Evolutionary conservation across 2,329 filamentous ascomycete species (phyloP), one percentile per base, ranked within the genome.

Genomic region (Fusarium sp.): DNA sequence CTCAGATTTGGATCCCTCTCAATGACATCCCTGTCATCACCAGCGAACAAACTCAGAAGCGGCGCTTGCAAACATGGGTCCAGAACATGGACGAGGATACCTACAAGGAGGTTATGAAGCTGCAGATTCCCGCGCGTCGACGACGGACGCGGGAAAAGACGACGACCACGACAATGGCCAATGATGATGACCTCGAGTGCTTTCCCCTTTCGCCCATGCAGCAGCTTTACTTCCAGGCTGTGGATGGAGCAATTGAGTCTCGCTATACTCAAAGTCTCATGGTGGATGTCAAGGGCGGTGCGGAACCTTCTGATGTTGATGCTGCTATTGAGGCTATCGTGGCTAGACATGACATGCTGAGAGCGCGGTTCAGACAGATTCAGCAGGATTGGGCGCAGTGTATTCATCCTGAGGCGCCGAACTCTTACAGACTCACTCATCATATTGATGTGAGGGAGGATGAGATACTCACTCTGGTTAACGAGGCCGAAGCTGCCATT

Each of bases 201-300:
- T 87, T 86, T 65, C 81, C 82, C 11, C 78, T 87, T 11, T 84
- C 85, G 1, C 82, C 85, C 5, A 87, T 87, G 82, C 86, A 88
- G 74, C 82, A 84, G 56, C 77, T 88, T 6, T 86, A 85, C 70
- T 86, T 87, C 52, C 79, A 84, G 64, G 85, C 84, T 3, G 82
- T 85, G 48, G 60, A 72, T 13, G 74, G 75, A 26, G 69, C 75
- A 38, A 59, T 71, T 1, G 81, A 77, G 22, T 84, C 82, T 61
- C 80, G 84, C 4, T 87, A 85, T 67, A 87, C 86, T 61, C 84
- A 85, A 66, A 86, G 85, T 62, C 75, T 86, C 8, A 73, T 87
- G 4, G 76, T 88, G 6, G 79, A 80, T 14, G 72, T 87, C 34
- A 84, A 80, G 51, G 81, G 78, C 56, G 76, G 75, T 31, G 79